Evolutionary conservation across 164 flowering plant species (phyloP), one percentile per base, ranked within the genome.

Genomic region (Pachysandra terminalis): DNA sequence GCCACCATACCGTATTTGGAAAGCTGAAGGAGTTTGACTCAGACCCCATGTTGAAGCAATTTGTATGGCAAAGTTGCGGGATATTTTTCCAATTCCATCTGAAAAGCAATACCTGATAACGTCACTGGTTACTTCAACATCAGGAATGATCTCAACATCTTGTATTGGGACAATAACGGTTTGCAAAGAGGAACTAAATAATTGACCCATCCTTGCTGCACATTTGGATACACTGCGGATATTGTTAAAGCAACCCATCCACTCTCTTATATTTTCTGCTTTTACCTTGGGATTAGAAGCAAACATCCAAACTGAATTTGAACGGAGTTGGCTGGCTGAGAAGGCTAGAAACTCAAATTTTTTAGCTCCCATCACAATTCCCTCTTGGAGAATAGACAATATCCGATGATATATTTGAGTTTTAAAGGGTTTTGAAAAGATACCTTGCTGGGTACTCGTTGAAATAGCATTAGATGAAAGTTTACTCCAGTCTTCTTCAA

Each of bases 191-290:
- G 98, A 82, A 73, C 99, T 95, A 71, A 95, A 95, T 62, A 92
- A 66, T 64, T 92, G 99, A 28, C 99, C 98, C 98, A 95, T 95
- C 75, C 99, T 82, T 25, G 99, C 98, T 9, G 99, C 98, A 83
- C 97, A 92, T 77, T 95, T 95, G 0, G 99, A 87, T 25, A 95
- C 81, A 54, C 87, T 85, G 4, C 90, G 88, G 54, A 95, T 90
- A 60, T 79, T 81, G 14, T 76, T 81, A 73, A 95, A 95, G 70
- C 85, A 79, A 16, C 99, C 99, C 99, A 95, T 95, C 99, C 99
- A 95, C 48, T 87, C 80, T 78, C 98, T 79, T 23, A 95, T 85
- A 53, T 81, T 84, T 57, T 85, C 90, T 35, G 90, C 90, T 63
- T 48, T 87, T 45, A 96, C 77, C 26, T 72, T 64, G 1, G 83